phyloP scores from a whole-genome alignment of 2,329 filamentous ascomycete species.

The Lachnellula arida region DNA sequence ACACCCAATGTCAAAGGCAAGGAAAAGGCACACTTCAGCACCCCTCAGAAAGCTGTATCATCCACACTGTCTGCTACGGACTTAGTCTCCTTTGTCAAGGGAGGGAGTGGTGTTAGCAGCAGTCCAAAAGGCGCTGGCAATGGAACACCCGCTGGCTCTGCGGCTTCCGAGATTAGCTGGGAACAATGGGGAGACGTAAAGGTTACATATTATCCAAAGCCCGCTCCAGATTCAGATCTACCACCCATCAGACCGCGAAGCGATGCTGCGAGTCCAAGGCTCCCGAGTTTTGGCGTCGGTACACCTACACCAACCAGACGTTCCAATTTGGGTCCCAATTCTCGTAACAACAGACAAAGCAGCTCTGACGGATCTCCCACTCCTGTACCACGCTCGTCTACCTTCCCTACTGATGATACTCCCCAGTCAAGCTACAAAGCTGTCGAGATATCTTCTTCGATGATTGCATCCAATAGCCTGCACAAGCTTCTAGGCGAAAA shows the following conservation, averaged over 20 bases:
- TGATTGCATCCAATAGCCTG: constrained; percentile 48
- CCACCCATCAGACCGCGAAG: not conserved
- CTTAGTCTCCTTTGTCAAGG: constrained; percentile 67
- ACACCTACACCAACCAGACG: constrained; percentile 30
- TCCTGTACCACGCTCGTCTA: constrained; percentile 18
- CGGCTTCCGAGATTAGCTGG: constrained; percentile 47
- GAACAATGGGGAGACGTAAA: constrained; percentile 76
- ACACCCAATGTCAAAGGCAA: constrained; percentile 66
- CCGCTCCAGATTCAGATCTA: constrained; percentile 28
- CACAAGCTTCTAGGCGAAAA: constrained; percentile 53
- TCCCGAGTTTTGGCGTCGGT: too few species aligned
- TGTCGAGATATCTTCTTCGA: constrained; percentile 48
- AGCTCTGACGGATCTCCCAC: constrained; percentile 36
- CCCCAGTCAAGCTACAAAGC: constrained; percentile 25
- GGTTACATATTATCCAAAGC: constrained; percentile 66
- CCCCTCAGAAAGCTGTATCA: constrained; percentile 35
- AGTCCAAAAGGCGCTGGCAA: constrained; percentile 29
- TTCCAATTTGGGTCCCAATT: constrained; percentile 31
- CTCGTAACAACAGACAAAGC: constrained; percentile 27
- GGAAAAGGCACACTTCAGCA: constrained; percentile 54
- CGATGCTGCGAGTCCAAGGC: not conserved
- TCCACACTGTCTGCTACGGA: constrained; percentile 75
- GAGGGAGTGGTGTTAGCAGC: constrained; percentile 36
- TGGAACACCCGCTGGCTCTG: constrained; percentile 23
- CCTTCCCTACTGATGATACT: constrained; percentile 23